Percentiles rank a stretch among this genome's conserved stretches.
Evolutionary conservation across 192 early-diverging fungal genomes (phyloP).

Genomic region (Linnemannia elongata): DNA sequence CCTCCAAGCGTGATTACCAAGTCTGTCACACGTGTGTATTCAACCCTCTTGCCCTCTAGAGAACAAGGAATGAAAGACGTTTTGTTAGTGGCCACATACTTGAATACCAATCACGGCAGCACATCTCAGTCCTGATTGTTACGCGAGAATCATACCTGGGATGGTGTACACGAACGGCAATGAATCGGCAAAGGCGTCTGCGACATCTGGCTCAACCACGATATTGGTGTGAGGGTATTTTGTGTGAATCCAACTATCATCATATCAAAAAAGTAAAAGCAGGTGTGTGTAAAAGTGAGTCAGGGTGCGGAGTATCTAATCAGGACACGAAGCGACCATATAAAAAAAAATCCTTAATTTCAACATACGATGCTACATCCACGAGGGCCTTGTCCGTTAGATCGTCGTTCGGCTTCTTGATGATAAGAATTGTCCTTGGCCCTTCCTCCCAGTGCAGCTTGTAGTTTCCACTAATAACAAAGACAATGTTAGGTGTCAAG

Average conservation of each 20-base stretch:
- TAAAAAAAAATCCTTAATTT: not conserved
- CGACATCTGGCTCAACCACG: constrained; percentile 77
- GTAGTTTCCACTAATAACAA: constrained; percentile 60
- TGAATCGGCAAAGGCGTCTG: constrained; percentile 63
- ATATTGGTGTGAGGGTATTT: constrained; percentile 77
- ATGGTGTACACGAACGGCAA: constrained; percentile 70
- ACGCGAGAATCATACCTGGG: constrained; percentile 48
- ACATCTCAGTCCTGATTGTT: not conserved
- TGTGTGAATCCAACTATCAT: constrained; percentile 73
- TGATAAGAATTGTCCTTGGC: constrained; percentile 81
- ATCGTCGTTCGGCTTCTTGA: constrained; percentile 84
- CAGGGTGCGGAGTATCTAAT: constrained; percentile 4
- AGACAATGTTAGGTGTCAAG: not conserved
- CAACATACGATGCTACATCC: constrained; percentile 68
- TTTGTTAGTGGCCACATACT: no score
- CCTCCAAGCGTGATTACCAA: constrained; percentile 94
- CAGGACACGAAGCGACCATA: not conserved
- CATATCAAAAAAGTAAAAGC: not conserved
- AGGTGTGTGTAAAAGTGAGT: not conserved
- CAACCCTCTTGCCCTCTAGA: constrained; percentile 56
- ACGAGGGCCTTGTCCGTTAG: constrained; percentile 75
- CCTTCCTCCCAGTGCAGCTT: constrained; percentile 68
- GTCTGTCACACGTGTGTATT: constrained; percentile 81
- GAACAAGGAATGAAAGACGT: not conserved
- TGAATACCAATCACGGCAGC: no score